A percentile compares a stretch with the other conserved stretches of the same genome.
Evolutionary conservation across 345 rosid species (phyloP).

Genomic region (Populus euphratica): DNA sequence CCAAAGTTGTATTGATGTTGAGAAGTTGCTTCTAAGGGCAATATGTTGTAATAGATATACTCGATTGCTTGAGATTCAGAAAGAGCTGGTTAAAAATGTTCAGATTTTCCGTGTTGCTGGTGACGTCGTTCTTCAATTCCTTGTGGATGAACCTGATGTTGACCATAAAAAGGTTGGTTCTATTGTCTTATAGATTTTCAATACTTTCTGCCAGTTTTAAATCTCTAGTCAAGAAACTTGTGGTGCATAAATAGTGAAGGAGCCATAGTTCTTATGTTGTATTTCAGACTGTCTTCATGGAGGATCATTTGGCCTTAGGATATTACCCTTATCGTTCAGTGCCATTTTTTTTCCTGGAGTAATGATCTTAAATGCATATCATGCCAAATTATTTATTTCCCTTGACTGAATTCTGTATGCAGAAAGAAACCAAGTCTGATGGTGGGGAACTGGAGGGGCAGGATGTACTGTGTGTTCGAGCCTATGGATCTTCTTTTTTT

Average conservation of each 20-base stretch:
- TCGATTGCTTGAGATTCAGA: constrained; percentile 89
- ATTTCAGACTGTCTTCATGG: background rate
- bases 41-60: constrained; percentile 86
- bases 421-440: constrained; percentile 48
- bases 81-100: constrained; percentile 65
- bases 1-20: constrained; percentile 86
- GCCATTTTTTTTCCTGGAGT: background rate
- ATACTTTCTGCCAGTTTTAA: background rate
- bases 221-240: background rate
- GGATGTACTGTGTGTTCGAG: constrained; percentile 74
- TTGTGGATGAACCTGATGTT: constrained; percentile 45
- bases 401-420: constrained; percentile 27
- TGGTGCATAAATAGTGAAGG: background rate
- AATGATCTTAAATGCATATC: constrained; percentile 10
- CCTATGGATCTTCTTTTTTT: constrained; percentile 85
- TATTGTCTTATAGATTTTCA: background rate
- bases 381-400: constrained; percentile 1
- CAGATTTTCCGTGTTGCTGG: constrained; percentile 60
- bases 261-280: background rate
- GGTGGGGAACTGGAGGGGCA: constrained; percentile 50
- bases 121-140: constrained; percentile 65
- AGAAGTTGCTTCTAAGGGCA: constrained; percentile 81
- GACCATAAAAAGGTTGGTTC: constrained; percentile 49
- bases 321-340: background rate
- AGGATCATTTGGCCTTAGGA: background rate